A percentile compares a stretch with the other conserved stretches of the same genome.
Conservation (phyloP, 2,329 filamentous ascomycete species). For the Hypoxylon rubiginosum region DNA sequence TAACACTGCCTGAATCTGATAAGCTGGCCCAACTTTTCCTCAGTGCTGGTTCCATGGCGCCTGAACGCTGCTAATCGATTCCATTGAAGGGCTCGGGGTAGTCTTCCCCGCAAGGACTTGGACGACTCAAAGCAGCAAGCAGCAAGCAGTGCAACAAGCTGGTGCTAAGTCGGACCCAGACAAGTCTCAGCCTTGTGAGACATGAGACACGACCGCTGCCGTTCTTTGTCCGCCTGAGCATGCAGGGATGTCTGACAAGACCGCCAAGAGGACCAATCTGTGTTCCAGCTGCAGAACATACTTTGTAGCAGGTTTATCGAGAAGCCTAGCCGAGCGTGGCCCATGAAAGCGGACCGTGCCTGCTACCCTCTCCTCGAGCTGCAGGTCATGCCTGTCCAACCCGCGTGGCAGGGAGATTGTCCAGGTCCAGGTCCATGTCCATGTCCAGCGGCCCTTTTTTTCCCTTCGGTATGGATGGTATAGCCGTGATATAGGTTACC, state of each 20-base stretch:
- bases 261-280: slow-evolving; percentile 35
- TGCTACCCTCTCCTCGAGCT: slow-evolving; percentile 25
- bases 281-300: slow-evolving; percentile 43
- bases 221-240: slow-evolving; percentile 29
- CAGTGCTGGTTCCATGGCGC: slow-evolving; percentile 18
- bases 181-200: slow-evolving; percentile 50
- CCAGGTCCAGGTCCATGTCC: neutral
- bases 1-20: slow-evolving; percentile 22
- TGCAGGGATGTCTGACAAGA: slow-evolving; percentile 42
- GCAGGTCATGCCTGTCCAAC: slow-evolving; percentile 41
- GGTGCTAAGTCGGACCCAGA: slow-evolving; percentile 35
- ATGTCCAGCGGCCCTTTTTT: slow-evolving; percentile 24
- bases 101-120: slow-evolving; percentile 33
- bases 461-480: slow-evolving; percentile 34
- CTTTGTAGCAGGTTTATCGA: slow-evolving; percentile 35
- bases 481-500: slow-evolving; percentile 21
- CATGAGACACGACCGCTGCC: slow-evolving; percentile 42
- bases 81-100: slow-evolving; percentile 12
- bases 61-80: slow-evolving; percentile 8
- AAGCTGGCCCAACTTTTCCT: slow-evolving; percentile 32
- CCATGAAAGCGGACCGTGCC: slow-evolving; percentile 43
- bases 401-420: slow-evolving; percentile 32
- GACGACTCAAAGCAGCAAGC: slow-evolving; percentile 22
- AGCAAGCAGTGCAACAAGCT: slow-evolving; percentile 27
- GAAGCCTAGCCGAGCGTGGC: slow-evolving; percentile 37